These are phyloP conservation scores for Stentor roeselii DNA, from an alignment of 73 alveolate genomes.

Conservation along the genomic window DNA sequence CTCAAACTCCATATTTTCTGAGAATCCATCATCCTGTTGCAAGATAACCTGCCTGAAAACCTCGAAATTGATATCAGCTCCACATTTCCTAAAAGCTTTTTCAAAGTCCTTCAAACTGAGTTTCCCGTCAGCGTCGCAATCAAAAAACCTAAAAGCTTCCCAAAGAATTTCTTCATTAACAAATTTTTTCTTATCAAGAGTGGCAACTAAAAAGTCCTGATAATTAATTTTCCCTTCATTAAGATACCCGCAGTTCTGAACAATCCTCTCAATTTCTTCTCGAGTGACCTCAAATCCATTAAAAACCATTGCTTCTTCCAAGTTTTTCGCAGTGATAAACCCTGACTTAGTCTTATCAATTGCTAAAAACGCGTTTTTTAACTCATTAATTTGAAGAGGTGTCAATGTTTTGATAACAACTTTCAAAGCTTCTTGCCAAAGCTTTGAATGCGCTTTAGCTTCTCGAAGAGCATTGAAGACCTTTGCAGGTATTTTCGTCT, in stretches of 20 bases:
- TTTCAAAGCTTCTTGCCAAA: conserved; percentile 33
- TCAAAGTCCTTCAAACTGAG: neutral
- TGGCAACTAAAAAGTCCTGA: conserved; percentile 42
- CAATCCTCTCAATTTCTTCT: conserved; percentile 20
- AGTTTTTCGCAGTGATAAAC: neutral
- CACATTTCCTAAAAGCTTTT: neutral
- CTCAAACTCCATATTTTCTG: neutral
- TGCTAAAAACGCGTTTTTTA: conserved; percentile 2
- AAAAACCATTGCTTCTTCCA: neutral
- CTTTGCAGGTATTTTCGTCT: neutral
- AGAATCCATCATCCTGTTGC: neutral
- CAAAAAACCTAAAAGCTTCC: conserved; percentile 28
- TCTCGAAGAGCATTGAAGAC: neutral
- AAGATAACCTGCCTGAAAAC: neutral
- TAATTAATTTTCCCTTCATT: conserved; percentile 41
- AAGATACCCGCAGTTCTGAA: conserved; percentile 4
- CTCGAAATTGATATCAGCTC: neutral
- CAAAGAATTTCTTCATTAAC: conserved; percentile 34
- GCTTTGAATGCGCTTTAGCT: neutral
- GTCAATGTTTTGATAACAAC: conserved; percentile 22
- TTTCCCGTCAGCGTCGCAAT: neutral
- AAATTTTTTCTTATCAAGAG: conserved; percentile 24
- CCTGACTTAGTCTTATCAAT: conserved; percentile 29
- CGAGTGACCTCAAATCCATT: conserved; percentile 2
- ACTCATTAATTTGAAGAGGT: conserved; percentile 1